A percentile compares a stretch with the other conserved stretches of the same genome.
Evolutionary conservation across 176 grass and related monocot species (phyloP).

Genomic region (Sorghum bicolor): Sorghum_bicolor_NCBIv3 NC_012871.2:455501-456000

Average conservation of each 20-base stretch:
- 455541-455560: too few species aligned
- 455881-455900: conserved; percentile 65
- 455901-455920: conserved; percentile 53
- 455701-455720: not conserved
- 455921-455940: conserved; percentile 63
- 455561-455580: too few species aligned
- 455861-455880: conserved; percentile 62
- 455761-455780: conserved; percentile 56
- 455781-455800: conserved; percentile 48
- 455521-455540: too few species aligned
- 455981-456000: conserved; percentile 58
- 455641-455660: too few species aligned
- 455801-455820: conserved; percentile 39
- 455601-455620: too few species aligned
- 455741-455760: conserved; percentile 47
- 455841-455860: conserved; percentile 62
- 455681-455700: not conserved
- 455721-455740: conserved; percentile 29
- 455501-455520: too few species aligned
- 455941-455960: conserved; percentile 52
- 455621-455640: too few species aligned
- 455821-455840: conserved; percentile 39
- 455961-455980: conserved; percentile 51
- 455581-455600: too few species aligned
- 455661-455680: too few species aligned